phyloP scores from a whole-genome alignment of 371 early-diverging fungal species.

The Rhizopus arrhizus region DNA sequence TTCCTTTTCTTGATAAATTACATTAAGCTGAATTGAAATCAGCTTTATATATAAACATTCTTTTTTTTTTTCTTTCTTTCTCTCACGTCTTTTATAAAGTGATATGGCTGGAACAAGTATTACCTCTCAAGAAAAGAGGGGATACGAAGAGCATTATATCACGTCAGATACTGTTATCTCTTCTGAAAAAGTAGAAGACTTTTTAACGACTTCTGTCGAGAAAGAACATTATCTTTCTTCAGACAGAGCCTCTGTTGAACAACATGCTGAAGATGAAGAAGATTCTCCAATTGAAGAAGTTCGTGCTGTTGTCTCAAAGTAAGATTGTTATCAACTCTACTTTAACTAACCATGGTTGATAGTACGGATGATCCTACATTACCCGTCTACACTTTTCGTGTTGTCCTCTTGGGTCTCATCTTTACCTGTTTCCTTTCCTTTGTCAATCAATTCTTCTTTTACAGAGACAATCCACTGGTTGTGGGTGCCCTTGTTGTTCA shows the following conservation, averaged over 20 bases:
- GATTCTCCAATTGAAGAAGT: conserved; percentile 81
- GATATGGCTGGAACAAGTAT: conserved; percentile 21
- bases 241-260: conserved; percentile 6
- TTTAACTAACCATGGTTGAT: background rate
- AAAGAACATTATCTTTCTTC: conserved; percentile 13
- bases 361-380: conserved; percentile 67
- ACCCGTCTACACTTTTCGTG: conserved; percentile 78
- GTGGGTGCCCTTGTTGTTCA: conserved; percentile 56
- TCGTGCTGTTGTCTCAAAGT: conserved; percentile 55
- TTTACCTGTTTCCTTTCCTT: conserved; percentile 63
- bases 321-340: background rate
- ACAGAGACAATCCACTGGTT: conserved; percentile 59
- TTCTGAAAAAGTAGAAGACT: conserved; percentile 26
- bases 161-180: conserved; percentile 14
- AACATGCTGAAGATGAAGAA: conserved; percentile 39
- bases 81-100: too few relatives aligned
- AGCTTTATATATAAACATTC: too few relatives aligned
- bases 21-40: too few relatives aligned
- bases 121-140: conserved; percentile 15
- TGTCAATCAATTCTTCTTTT: conserved; percentile 80
- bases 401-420: conserved; percentile 68
- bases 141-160: conserved; percentile 14
- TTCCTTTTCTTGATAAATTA: too few relatives aligned
- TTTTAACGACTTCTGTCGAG: conserved; percentile 1
- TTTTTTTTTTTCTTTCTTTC: too few relatives aligned